Conservation (phyloP, 1,139 yeast genomes). For the Geotrichum restrictum region DNA sequence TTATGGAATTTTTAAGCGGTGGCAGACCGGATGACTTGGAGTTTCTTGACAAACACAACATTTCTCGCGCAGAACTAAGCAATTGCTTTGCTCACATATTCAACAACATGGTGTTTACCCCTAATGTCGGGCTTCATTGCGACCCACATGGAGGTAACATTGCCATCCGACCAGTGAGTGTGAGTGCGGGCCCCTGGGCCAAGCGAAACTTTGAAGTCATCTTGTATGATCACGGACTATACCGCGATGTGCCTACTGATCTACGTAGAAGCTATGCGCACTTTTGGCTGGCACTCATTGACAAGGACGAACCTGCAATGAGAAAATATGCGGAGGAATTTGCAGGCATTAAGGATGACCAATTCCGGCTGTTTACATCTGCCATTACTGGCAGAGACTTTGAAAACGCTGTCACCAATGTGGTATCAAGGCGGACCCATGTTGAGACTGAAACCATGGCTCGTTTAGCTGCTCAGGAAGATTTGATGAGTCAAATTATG, state of each 20-base stretch:
- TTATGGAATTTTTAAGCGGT: conserved; percentile 85
- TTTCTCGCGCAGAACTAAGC: conserved; percentile 74
- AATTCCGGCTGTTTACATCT: conserved; percentile 80
- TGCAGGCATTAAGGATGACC: conserved; percentile 75
- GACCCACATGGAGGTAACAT: conserved; percentile 98
- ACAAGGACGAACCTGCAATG: conserved; percentile 64
- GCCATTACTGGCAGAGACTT: conserved; percentile 91
- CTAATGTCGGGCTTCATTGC: conserved; percentile 87
- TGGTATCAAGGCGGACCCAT: conserved; percentile 50
- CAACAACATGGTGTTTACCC: conserved; percentile 92
- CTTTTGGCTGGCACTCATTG: conserved; percentile 87
- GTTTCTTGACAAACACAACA: conserved; percentile 58
- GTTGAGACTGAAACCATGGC: conserved; percentile 66
- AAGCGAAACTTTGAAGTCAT: conserved; percentile 86
- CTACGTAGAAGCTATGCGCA: conserved; percentile 81
- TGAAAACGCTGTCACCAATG: conserved; percentile 63
- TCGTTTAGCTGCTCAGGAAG: conserved; percentile 49
- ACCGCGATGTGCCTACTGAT: conserved; percentile 73
- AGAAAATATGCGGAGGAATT: conserved; percentile 66
- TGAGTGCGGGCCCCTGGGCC: conserved; percentile 29
- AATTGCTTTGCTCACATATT: conserved; percentile 84
- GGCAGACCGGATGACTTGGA: conserved; percentile 73
- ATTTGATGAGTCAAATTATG: conserved; percentile 74
- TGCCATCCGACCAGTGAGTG: conserved; percentile 56
- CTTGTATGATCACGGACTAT: conserved; percentile 90